Base-by-base conservation (phyloP, 805 yeast species). In the Candida ascalaphidarum region DNA sequence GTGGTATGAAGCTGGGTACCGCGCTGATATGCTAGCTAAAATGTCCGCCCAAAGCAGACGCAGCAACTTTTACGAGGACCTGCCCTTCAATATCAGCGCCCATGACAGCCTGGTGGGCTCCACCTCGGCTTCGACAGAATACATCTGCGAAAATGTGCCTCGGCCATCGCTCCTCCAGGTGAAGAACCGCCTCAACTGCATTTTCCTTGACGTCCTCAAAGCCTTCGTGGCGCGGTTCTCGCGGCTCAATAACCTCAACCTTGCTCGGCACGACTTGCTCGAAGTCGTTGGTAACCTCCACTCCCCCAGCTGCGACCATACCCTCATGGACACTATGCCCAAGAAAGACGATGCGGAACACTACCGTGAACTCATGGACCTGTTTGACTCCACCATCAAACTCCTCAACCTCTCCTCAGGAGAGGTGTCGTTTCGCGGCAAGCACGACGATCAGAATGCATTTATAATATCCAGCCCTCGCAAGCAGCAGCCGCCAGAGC, bases 151-250 rank as follows among this genome's bases (percentile, higher is more conserved):
- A 6, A 44, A 45, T 20, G 35, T 47, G 9, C 60, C 64, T 0
- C 17, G 40, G 16, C 41, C 54, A 9, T 50, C 65, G 4, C 36
- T 62, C 11, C 37, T 60, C 4, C 53, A 53, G 33, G 31, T 41
- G 21, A 58, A 52, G 28, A 40, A 43, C 18, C 47, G 46, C 22
- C 48, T 63, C 24, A 61, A 63, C 32, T 21, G 40, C 13, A 48
- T 60, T 5, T 61, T 63, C 25, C 41, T 62, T 3, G 60, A 56
- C 14, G 55, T 50, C 1, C 44, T 61, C 12, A 55, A 54, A 31
- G 34, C 41, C 1, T 62, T 61, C 31, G 45, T 59, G 4, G 35
- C 33, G 11, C 29, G 46, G 1, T 60, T 57, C 37, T 48, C 46
- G 30, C 52, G 47, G 26, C 47, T 63, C 22, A 58, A 51, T 27